Evolutionary conservation across 1,284 basidiomycete species (phyloP).

Genomic region (Cerioporus squamosus): DNA sequence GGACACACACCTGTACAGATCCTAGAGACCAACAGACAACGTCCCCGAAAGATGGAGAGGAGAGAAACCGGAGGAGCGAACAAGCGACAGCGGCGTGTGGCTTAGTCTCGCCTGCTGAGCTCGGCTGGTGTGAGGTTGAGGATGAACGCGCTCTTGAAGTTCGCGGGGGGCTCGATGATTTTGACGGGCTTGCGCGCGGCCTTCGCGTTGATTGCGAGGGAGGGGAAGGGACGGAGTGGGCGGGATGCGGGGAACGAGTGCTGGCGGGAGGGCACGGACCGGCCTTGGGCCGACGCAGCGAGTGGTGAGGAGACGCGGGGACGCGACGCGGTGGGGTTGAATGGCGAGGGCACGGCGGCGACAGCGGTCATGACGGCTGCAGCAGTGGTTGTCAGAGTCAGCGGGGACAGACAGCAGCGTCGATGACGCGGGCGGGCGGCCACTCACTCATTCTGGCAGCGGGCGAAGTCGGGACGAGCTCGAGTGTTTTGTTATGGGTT

Average conservation of each 20-base stretch:
- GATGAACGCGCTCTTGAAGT: constrained; percentile 70
- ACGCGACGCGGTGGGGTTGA: constrained; percentile 29
- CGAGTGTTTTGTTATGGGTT: not conserved
- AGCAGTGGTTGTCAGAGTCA: not conserved
- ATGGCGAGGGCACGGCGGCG: constrained; percentile 26
- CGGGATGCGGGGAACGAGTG: constrained; percentile 65
- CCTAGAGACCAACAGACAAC: constrained; percentile 10
- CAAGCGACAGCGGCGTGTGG: not conserved
- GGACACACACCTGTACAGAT: constrained; percentile 16
- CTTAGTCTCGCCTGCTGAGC: constrained; percentile 71
- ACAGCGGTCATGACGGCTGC: constrained; percentile 39
- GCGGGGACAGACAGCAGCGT: not conserved
- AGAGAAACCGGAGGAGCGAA: not conserved
- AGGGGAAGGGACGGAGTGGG: constrained; percentile 74
- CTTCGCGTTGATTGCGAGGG: constrained; percentile 46
- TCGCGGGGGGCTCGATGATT: constrained; percentile 75
- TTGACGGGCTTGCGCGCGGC: constrained; percentile 55
- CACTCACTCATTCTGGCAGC: constrained; percentile 28
- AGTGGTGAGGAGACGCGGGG: constrained; percentile 63
- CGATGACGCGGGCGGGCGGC: not conserved
- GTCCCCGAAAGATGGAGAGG: constrained; percentile 2
- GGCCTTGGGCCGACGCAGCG: constrained; percentile 43
- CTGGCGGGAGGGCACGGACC: constrained; percentile 30
- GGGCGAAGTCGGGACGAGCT: not conserved
- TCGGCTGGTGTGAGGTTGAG: constrained; percentile 82